phyloP scores from a whole-genome alignment of 768 basidiomycete species.

The Agaricus subrufescens region DNA sequence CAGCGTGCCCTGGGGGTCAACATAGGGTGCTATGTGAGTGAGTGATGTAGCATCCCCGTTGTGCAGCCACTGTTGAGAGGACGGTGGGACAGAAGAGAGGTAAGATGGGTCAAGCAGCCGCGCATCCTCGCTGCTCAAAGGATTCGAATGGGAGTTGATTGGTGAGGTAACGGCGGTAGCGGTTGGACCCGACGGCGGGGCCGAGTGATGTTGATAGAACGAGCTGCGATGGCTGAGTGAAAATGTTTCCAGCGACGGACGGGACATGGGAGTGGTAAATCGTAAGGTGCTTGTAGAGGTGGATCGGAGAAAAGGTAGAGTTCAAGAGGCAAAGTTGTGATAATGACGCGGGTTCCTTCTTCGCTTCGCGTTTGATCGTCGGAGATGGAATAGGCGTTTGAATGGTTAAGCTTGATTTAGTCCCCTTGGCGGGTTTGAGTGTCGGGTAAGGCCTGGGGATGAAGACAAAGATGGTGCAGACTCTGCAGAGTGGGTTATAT shows the following conservation, averaged over 20 bases:
- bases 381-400: background rate
- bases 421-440: background rate
- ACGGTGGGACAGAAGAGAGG: conserved; percentile 5
- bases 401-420: background rate
- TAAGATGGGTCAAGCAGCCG: conserved; percentile 17
- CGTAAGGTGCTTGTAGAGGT: background rate
- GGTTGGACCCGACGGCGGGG: background rate
- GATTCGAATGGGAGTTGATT: background rate
- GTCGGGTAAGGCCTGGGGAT: background rate
- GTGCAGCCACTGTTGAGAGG: background rate
- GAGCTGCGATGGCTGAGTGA: background rate
- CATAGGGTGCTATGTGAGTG: conserved; percentile 9
- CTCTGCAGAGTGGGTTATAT: background rate
- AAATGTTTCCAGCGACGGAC: conserved; percentile 2
- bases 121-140: conserved; percentile 10
- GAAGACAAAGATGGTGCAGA: background rate
- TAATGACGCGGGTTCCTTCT: background rate
- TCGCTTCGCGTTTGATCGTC: background rate
- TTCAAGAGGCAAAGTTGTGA: background rate
- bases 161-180: background rate
- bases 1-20: conserved; percentile 15
- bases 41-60: background rate
- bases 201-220: background rate
- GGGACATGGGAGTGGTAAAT: conserved; percentile 3
- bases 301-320: background rate